These are phyloP conservation scores for Remersonia thermophila DNA, from an alignment of 2,329 filamentous ascomycete genomes.

Conservation along the genomic window DNA sequence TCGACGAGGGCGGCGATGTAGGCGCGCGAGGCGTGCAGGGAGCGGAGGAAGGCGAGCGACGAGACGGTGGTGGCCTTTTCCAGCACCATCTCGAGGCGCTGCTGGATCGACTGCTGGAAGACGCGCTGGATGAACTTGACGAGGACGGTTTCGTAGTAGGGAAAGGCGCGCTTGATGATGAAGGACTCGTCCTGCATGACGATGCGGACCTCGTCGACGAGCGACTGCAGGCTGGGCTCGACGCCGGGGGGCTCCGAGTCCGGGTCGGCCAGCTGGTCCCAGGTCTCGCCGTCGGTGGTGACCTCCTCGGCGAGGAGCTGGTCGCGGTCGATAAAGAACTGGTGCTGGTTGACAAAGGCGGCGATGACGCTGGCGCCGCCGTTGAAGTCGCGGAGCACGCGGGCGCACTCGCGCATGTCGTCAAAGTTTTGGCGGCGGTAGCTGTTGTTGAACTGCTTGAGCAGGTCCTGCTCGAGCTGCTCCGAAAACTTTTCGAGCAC, in stretches of 20 bases:
- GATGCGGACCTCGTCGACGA: constrained; percentile 87
- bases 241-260: constrained; percentile 85
- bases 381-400: constrained; percentile 89
- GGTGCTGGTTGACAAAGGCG: constrained; percentile 94
- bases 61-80: constrained; percentile 91
- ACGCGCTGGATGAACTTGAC: constrained; percentile 88
- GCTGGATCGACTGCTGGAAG: constrained; percentile 96
- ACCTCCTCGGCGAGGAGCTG: constrained; percentile 85
- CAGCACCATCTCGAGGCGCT: constrained; percentile 85
- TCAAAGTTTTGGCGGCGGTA: constrained; percentile 92
- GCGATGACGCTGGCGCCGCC: constrained; percentile 91
- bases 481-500: constrained; percentile 95
- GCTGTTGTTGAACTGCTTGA: constrained; percentile 95
- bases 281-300: constrained; percentile 59
- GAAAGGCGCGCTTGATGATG: constrained; percentile 93
- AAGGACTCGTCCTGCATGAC: constrained; percentile 95
- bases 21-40: constrained; percentile 76
- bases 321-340: constrained; percentile 95
- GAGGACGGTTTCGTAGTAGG: constrained; percentile 88
- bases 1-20: constrained; percentile 84
- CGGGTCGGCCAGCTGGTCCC: constrained; percentile 88
- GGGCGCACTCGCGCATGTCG: constrained; percentile 94
- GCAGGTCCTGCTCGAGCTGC: constrained; percentile 82
- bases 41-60: constrained; percentile 79
- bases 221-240: constrained; percentile 79